Conservation (phyloP, 2,329 filamentous ascomycete species). For the Exserohilum rostratum region DNA sequence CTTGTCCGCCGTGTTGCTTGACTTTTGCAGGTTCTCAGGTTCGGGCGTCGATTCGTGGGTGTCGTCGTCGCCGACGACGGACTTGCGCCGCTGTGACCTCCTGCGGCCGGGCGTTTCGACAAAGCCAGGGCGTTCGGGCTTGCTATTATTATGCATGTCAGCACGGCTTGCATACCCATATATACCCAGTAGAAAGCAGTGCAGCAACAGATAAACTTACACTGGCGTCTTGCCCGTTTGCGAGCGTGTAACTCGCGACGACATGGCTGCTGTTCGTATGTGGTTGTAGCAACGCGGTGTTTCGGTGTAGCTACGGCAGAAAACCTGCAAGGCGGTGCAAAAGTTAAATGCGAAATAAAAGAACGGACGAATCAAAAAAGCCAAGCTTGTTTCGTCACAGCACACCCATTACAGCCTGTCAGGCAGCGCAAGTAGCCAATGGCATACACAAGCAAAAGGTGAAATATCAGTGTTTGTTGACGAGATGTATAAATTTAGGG, state of each 20-base stretch:
- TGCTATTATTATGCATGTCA: slow-evolving; percentile 40
- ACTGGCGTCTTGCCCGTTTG: slow-evolving; percentile 57
- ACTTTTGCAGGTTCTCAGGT: slow-evolving; percentile 30
- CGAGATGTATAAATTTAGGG: slow-evolving; percentile 16
- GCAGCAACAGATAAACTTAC: slow-evolving; percentile 38
- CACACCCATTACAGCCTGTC: slow-evolving; percentile 10
- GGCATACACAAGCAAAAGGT: slow-evolving; percentile 1
- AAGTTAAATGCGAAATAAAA: background rate
- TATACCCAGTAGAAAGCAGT: background rate
- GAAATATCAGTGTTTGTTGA: slow-evolving; percentile 32
- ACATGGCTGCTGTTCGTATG: slow-evolving; percentile 35
- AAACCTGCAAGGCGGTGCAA: background rate
- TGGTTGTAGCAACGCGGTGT: slow-evolving; percentile 20
- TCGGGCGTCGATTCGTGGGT: slow-evolving; percentile 46
- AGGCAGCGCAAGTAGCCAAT: slow-evolving; percentile 13
- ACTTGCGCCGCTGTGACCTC: slow-evolving; percentile 53
- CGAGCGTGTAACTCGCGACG: slow-evolving; percentile 53
- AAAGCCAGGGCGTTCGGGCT: slow-evolving; percentile 52
- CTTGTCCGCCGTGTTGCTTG: slow-evolving; percentile 7
- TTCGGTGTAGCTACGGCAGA: slow-evolving; percentile 16
- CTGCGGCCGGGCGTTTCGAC: slow-evolving; percentile 57
- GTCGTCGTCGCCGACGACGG: slow-evolving; percentile 34
- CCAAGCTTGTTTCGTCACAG: slow-evolving; percentile 12
- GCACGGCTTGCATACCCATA: slow-evolving; percentile 12
- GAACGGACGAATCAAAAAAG: background rate